Conservation (phyloP, 1,284 basidiomycete species). For the Malassezia brasiliensis region DNA sequence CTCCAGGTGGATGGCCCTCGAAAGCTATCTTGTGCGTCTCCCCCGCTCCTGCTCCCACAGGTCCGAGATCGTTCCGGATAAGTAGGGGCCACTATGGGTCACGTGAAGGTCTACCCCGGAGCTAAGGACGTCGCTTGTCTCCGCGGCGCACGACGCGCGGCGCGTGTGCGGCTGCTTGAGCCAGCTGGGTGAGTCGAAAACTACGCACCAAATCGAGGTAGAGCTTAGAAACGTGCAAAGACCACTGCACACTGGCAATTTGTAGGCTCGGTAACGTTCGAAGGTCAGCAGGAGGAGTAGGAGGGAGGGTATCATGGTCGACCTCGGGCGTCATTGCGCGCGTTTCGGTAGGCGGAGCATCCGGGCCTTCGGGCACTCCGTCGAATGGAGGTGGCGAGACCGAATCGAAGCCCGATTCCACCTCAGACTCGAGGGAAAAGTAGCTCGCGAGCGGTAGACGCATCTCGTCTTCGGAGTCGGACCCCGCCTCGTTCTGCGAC, state of each 20-base stretch:
- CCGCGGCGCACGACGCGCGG: background rate
- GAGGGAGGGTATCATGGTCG: background rate
- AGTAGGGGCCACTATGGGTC: background rate
- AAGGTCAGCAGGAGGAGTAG: no score
- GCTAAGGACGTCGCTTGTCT: no score
- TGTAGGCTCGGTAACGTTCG: background rate
- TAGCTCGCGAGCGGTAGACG: background rate
- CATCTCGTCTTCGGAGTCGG: no score
- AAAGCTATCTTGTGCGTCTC: background rate
- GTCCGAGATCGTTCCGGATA: no score
- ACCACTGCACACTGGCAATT: background rate
- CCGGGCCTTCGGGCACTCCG: conserved; percentile 5
- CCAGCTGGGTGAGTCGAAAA: background rate
- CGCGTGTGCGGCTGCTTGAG: background rate
- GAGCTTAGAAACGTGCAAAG: conserved; percentile 1
- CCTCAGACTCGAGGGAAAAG: conserved; percentile 4
- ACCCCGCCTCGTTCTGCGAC: no score
- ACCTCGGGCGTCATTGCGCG: background rate
- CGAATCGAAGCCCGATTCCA: background rate
- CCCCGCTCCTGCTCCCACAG: no score
- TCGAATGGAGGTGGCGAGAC: background rate
- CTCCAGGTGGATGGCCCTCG: background rate
- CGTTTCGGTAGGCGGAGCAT: background rate
- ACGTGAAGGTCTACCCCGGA: background rate
- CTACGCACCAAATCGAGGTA: conserved; percentile 9